Evolutionary conservation across 2,329 filamentous ascomycete species (phyloP), one percentile per base, ranked within the genome.

Genomic region (Ophiostoma perfectum): DNA sequence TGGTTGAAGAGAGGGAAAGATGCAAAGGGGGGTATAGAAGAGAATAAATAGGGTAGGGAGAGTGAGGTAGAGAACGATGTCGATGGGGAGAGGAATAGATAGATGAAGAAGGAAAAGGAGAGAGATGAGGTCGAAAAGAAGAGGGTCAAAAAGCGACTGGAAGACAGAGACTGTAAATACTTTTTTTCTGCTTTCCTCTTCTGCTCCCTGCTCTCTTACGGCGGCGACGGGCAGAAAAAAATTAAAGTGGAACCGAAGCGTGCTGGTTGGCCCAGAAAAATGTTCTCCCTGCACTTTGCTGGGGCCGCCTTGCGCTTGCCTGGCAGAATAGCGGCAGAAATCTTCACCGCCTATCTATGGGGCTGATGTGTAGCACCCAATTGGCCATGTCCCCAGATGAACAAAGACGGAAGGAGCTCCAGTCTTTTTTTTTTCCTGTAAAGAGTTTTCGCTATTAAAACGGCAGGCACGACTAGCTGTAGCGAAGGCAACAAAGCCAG

Each of bases 31-130:
- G 38, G 60, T 55, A 69, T 68, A 45, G 49, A 65, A 68, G 69
- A 44, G 67, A 71, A 72, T 14, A 14, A 71, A 74, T 73, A 74
- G 74, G 73, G 71, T 27, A 62, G 72, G 73, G 72, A 72, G 70
- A 72, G 71, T 27, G 49, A 36, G 27, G 38, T 47, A 63, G 14
- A 9, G 18, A 52, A 44, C 55, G n/a, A 58, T 62, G 18, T 8
- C 18, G 73, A 74, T 42, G 16, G n/a, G 12, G 39, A 42, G 8
- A 18, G 39, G 52, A 58, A 36, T 16, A 62, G 58, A n/a, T 38
- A 36, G 76, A 75, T 72, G 58, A 41, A n/a, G 58, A 18, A n/a
- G 45, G 27, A 41, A 65, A 11, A 60, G 41, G 68, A 39, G 39
- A 44, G 27, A 27, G 27, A 27, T 1, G 27, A 27, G 27, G 27